Conservation (phyloP, 179 eudicot genomes). For the Drosera spatulata region DNA sequence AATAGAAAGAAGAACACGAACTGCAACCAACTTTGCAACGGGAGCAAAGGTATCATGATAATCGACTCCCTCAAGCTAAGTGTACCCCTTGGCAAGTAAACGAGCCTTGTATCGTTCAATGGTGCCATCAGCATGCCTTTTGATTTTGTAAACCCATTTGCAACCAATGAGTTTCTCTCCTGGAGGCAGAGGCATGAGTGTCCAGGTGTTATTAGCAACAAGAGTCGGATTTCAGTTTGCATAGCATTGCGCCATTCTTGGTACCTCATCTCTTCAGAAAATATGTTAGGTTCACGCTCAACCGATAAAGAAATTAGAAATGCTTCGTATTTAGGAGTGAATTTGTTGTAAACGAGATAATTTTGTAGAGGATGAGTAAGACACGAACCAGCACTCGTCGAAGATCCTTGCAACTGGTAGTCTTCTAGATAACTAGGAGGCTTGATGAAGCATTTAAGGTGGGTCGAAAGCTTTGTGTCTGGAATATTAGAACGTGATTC, state of each 20-base stretch:
- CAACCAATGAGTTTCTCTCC: slow-evolving; percentile 9
- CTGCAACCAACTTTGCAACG: background rate
- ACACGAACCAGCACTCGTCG: no score
- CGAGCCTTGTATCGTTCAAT: background rate
- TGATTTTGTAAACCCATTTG: slow-evolving; percentile 9
- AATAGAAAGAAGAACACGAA: background rate
- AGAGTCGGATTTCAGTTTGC: background rate
- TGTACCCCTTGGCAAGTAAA: background rate
- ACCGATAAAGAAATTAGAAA: no score
- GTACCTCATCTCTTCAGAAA: no score
- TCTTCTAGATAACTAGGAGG: no score
- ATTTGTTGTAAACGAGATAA: no score
- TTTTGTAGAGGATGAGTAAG: no score
- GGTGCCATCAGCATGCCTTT: background rate
- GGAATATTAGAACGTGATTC: no score
- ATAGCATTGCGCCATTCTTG: slow-evolving; percentile 2
- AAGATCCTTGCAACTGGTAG: no score
- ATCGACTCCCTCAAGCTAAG: background rate
- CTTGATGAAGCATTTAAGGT: no score
- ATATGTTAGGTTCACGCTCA: no score
- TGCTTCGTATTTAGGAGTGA: no score
- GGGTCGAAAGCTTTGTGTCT: no score
- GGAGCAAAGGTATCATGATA: background rate
- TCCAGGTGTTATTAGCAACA: slow-evolving; percentile 3
- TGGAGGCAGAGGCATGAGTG: slow-evolving; percentile 5